Conservation (phyloP, 108 stramenopile genomes). For the Pelagomonas calceolata region DNA sequence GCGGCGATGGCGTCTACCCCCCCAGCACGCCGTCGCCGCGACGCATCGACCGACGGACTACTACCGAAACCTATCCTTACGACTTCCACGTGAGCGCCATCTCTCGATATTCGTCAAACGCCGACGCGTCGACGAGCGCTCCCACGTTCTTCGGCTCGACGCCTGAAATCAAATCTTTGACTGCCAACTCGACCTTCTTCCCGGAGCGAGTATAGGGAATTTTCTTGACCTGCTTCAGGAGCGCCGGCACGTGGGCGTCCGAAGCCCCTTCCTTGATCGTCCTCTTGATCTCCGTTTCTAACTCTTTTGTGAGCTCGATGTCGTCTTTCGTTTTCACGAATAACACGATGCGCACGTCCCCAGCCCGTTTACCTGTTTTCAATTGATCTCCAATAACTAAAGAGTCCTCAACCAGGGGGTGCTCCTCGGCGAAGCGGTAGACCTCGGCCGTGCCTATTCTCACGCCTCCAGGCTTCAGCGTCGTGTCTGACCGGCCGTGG, state of each 20-base stretch:
- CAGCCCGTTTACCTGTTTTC: conserved; percentile 27
- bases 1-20: too few relatives aligned
- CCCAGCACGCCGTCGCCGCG: too few relatives aligned
- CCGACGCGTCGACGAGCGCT: conserved; percentile 23
- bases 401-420: conserved; percentile 19
- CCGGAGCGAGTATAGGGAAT: conserved; percentile 32
- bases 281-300: conserved; percentile 20
- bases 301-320: conserved; percentile 4
- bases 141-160: conserved; percentile 27
- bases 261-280: conserved; percentile 24
- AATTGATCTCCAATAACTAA: conserved; percentile 28
- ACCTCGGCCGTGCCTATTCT: conserved; percentile 36
- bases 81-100: conserved; percentile 9
- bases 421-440: conserved; percentile 31
- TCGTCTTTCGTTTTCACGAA: conserved; percentile 23
- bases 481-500: conserved; percentile 27
- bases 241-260: conserved; percentile 27
- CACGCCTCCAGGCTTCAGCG: conserved; percentile 24
- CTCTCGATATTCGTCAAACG: conserved; percentile 29
- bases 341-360: conserved; percentile 30
- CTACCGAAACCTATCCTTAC: too few relatives aligned
- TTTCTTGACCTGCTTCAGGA: conserved; percentile 18
- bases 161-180: conserved; percentile 22
- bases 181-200: conserved; percentile 33
- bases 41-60: too few relatives aligned